phyloP scores from a whole-genome alignment of 345 rosid genomes.

The Psidium friedrichsthalianum region DNA sequence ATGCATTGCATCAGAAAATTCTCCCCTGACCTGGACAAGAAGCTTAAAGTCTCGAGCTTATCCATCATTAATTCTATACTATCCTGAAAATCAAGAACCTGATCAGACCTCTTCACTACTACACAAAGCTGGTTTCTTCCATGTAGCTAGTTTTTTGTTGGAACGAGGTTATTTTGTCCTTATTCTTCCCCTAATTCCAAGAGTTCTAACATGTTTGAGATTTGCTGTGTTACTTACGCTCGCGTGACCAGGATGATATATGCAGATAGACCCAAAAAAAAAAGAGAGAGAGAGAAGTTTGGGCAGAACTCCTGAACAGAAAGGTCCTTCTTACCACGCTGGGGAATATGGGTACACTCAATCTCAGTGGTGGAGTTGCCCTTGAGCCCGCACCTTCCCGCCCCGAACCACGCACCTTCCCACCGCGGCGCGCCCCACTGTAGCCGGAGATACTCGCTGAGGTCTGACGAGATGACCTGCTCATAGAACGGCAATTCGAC shows the following conservation, averaged over 20 bases:
- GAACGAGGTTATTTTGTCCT: not conserved
- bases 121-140: not conserved
- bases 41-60: not conserved
- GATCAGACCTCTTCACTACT: not conserved
- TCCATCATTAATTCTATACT: not conserved
- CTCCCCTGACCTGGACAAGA: not conserved
- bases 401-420: constrained; percentile 37
- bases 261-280: not conserved
- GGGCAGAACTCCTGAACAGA: not conserved
- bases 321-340: constrained; percentile 24
- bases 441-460: constrained; percentile 24
- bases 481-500: constrained; percentile 41
- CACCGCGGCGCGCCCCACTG: constrained; percentile 42
- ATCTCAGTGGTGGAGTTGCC: constrained; percentile 25
- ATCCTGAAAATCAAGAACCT: not conserved
- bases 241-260: not conserved
- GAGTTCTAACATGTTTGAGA: not conserved
- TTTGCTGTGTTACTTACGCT: not conserved
- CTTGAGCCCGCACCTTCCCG: constrained; percentile 49
- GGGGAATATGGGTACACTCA: constrained; percentile 24
- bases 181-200: not conserved
- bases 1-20: not conserved
- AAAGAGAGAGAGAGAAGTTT: not conserved
- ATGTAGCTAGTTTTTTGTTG: not conserved
- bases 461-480: constrained; percentile 30